These are phyloP conservation scores for Aspergillus sp. DNA, from an alignment of 2,329 filamentous ascomycete genomes.

Conservation along the genomic window DNA sequence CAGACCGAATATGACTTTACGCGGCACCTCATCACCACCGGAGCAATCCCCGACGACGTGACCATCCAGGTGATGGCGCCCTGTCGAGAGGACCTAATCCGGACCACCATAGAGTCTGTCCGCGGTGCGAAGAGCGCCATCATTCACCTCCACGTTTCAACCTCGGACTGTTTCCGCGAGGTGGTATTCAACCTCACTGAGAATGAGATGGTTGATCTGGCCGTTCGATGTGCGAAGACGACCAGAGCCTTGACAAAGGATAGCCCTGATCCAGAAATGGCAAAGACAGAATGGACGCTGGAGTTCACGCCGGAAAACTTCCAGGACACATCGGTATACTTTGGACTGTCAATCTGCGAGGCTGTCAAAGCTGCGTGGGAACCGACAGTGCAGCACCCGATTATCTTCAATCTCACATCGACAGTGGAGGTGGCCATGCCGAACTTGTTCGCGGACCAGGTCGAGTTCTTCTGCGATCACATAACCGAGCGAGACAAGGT, in stretches of 20 bases:
- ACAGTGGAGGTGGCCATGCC: constrained; percentile 94
- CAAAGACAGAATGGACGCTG: constrained; percentile 57
- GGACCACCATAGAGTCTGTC: constrained; percentile 85
- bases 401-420: constrained; percentile 96
- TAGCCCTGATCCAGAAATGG: constrained; percentile 47
- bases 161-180: constrained; percentile 89
- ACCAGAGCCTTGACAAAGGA: constrained; percentile 88
- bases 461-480: constrained; percentile 90
- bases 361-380: constrained; percentile 94
- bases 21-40: constrained; percentile 77
- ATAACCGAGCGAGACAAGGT: constrained; percentile 84
- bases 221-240: constrained; percentile 80
- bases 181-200: constrained; percentile 87
- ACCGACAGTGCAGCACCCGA: constrained; percentile 72
- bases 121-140: constrained; percentile 90
- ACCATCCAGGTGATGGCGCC: constrained; percentile 89
- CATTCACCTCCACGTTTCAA: constrained; percentile 92
- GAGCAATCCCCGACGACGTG: constrained; percentile 81
- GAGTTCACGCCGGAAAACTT: constrained; percentile 63
- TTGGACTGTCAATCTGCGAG: constrained; percentile 78
- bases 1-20: constrained; percentile 97
- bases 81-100: constrained; percentile 87
- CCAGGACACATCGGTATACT: constrained; percentile 84
- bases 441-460: constrained; percentile 92
- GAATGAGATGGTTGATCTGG: constrained; percentile 76